Conservation (phyloP, 371 early-diverging fungal genomes). For the Dichotomocladium elegans region DNA sequence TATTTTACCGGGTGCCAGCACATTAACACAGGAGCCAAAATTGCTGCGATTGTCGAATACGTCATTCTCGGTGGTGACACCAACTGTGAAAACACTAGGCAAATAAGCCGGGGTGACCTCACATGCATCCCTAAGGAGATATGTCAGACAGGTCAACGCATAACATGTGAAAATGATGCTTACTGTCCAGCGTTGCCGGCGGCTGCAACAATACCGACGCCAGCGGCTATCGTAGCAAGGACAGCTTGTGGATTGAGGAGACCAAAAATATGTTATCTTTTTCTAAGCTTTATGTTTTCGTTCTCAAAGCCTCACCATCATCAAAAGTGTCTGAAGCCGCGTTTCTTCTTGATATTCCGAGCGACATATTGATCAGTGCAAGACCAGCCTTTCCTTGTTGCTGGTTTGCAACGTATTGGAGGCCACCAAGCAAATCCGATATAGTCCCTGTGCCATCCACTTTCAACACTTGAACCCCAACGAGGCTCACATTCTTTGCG, state of each 20-base stretch:
- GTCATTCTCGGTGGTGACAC: constrained; percentile 52
- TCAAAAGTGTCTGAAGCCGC: constrained; percentile 11
- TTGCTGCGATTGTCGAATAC: constrained; percentile 41
- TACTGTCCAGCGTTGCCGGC: constrained; percentile 64
- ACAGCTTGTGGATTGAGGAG: constrained; percentile 26
- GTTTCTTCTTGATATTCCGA: constrained; percentile 29
- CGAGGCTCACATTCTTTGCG: constrained; percentile 78
- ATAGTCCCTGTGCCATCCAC: constrained; percentile 59
- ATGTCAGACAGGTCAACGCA: neutral
- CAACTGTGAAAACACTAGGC: constrained; percentile 63
- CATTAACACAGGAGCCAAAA: constrained; percentile 59
- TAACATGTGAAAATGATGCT: neutral
- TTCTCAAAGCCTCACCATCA: constrained; percentile 2
- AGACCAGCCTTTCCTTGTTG: constrained; percentile 11
- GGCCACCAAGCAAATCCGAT: constrained; percentile 53
- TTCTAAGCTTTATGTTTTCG: too few species aligned
- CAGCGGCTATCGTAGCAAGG: constrained; percentile 38
- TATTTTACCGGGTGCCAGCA: constrained; percentile 52
- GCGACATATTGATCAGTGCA: constrained; percentile 59
- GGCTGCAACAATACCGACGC: constrained; percentile 66
- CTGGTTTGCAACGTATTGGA: constrained; percentile 2
- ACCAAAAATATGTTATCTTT: neutral
- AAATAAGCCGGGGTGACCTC: constrained; percentile 61
- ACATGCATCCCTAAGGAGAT: constrained; percentile 54
- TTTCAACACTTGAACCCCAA: constrained; percentile 84